Conservation (phyloP, 768 basidiomycete genomes). For the Phylloporus arenicola region DNA sequence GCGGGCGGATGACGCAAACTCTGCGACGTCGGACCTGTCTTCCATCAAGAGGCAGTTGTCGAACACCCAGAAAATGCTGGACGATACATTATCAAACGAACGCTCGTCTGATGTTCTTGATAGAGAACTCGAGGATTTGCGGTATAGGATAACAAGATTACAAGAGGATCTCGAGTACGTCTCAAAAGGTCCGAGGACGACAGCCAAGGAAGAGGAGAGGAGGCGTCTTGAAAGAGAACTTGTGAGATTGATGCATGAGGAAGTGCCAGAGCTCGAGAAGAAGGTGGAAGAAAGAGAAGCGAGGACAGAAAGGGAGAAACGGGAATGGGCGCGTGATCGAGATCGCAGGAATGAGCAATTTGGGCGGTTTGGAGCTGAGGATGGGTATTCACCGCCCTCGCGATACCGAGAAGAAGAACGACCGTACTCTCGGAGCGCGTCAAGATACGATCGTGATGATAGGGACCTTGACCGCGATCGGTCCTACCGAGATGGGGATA, state of each 20-base stretch:
- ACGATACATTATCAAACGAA: constrained; percentile 62
- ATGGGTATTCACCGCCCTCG: constrained; percentile 31
- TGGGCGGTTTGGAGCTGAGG: constrained; percentile 56
- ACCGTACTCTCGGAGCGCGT: constrained; percentile 44
- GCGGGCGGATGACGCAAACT: constrained; percentile 58
- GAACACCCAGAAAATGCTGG: constrained; percentile 75
- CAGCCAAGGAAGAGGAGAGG: constrained; percentile 78
- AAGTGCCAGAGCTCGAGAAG: constrained; percentile 85
- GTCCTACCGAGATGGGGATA: constrained; percentile 29
- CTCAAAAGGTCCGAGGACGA: constrained; percentile 64
- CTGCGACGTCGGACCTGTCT: constrained; percentile 61
- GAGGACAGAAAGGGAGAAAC: constrained; percentile 67
- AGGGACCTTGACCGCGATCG: constrained; percentile 34
- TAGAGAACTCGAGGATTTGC: constrained; percentile 81
- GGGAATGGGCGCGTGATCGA: constrained; percentile 72
- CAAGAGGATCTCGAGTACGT: constrained; percentile 91
- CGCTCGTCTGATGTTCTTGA: constrained; percentile 89
- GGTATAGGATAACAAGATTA: constrained; percentile 77
- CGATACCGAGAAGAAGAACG: constrained; percentile 42
- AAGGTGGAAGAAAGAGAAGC: constrained; percentile 76
- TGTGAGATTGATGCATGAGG: constrained; percentile 79
- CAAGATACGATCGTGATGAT: constrained; percentile 32
- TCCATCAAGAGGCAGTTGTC: constrained; percentile 82
- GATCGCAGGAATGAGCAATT: constrained; percentile 81
- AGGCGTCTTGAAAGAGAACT: constrained; percentile 85